Evolutionary conservation across 2,329 filamentous ascomycete genomes (phyloP).

Genomic region (Beauveria pseudobassiana): DNA sequence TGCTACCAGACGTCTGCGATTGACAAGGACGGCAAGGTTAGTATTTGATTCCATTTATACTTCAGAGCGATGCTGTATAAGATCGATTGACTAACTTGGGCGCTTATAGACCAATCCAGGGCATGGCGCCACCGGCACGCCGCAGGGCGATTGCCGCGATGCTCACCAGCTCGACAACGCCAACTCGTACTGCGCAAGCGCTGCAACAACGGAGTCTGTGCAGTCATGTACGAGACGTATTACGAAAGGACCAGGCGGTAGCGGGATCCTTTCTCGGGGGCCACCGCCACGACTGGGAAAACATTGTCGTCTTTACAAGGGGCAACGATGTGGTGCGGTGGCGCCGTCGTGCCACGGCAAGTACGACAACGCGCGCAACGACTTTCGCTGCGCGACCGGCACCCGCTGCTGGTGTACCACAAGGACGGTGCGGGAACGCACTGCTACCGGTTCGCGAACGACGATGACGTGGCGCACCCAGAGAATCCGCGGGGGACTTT

Average conservation of each 20-base stretch:
- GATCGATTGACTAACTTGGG: background rate
- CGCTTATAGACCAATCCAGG: slow-evolving; percentile 20
- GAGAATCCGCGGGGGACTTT: slow-evolving; percentile 21
- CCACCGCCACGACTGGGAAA: slow-evolving; percentile 37
- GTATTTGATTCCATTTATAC: background rate
- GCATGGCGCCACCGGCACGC: slow-evolving; percentile 20
- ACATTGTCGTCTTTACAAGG: slow-evolving; percentile 26
- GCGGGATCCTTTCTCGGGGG: slow-evolving; percentile 24
- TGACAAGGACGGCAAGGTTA: slow-evolving; percentile 24
- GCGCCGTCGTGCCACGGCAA: slow-evolving; percentile 22
- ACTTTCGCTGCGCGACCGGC: slow-evolving; percentile 16
- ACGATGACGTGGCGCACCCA: slow-evolving; percentile 17
- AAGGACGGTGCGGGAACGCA: slow-evolving; percentile 23
- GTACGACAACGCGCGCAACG: slow-evolving; percentile 19
- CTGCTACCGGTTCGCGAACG: slow-evolving; percentile 24
- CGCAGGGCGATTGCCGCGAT: slow-evolving; percentile 24
- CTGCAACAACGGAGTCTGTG: slow-evolving; percentile 27
- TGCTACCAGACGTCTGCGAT: slow-evolving; percentile 42
- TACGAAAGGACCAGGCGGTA: slow-evolving; percentile 37
- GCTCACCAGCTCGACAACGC: slow-evolving; percentile 22
- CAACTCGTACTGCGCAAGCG: slow-evolving; percentile 25
- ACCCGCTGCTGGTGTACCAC: slow-evolving; percentile 22
- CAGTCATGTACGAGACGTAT: slow-evolving; percentile 30
- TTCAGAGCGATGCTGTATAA: background rate
- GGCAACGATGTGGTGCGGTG: slow-evolving; percentile 20